Conservation (phyloP, 257 asterid genomes). For the Solanum commersonii region DNA sequence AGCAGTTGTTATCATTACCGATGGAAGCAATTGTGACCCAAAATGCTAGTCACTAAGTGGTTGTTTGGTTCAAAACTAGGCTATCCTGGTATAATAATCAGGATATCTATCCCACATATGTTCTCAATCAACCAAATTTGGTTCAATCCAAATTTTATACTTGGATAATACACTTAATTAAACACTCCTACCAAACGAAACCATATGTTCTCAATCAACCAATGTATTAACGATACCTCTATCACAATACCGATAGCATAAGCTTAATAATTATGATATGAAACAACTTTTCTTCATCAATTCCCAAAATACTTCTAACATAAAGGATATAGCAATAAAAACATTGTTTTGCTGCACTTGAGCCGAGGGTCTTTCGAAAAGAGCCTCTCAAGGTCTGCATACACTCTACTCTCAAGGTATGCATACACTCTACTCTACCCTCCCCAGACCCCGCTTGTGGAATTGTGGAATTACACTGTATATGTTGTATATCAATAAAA, state of each 20-base stretch:
- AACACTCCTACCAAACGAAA: background rate
- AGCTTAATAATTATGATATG: background rate
- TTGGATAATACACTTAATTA: background rate
- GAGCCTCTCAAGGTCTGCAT: too few species aligned
- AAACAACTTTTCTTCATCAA: background rate
- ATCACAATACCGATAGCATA: background rate
- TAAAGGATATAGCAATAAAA: background rate
- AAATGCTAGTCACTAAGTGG: background rate
- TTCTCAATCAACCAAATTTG: too few species aligned
- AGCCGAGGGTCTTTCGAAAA: too few species aligned
- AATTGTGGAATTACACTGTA: too few species aligned
- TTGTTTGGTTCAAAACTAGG: background rate
- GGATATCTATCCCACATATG: background rate
- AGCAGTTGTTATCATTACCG: background rate
- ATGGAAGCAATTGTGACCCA: background rate
- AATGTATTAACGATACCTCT: background rate
- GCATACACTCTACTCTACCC: background rate
- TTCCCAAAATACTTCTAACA: background rate
- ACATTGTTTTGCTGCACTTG: too few species aligned
- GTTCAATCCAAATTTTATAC: background rate
- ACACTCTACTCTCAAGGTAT: background rate
- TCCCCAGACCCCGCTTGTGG: accelerated
- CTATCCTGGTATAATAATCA: background rate
- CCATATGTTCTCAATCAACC: background rate
- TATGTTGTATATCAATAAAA: background rate